Evolutionary conservation across 2,329 filamentous ascomycete genomes (phyloP), one percentile per base, ranked within the genome.

Genomic region (Zymoseptoria ardabiliae): DNA sequence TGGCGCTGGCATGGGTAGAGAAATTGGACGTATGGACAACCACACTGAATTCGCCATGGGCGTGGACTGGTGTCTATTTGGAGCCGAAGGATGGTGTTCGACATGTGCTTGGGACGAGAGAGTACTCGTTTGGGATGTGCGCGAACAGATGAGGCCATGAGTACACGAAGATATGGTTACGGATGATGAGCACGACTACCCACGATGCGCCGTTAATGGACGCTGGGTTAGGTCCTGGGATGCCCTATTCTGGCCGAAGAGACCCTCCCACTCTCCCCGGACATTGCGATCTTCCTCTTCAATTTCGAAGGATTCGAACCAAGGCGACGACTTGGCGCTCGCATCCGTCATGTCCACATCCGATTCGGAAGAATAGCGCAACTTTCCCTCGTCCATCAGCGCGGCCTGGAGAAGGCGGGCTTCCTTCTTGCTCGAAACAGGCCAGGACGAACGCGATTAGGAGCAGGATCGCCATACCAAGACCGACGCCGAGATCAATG

Each of bases 1-100:
- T 49, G 71, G 74, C 57, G 67, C 59, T 54, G 67, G 66, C 9
- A 60, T 71, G 23, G 71, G 67, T 10, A 78, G 81, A 22, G 87
- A 96, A 74, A 77, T 96, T 67, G 92, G 91, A 3, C 77, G 91
- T 48, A 97, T 99, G 92, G 91, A 90, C 59, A 78, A 85, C 19
- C 94, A 99, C 74, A 97, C 93, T 0, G 94, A 99, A 77, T 99
- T 99, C 69, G 91, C 89, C 9, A 96, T 91, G 3, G 94, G 94
- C 7, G 89, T 97, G 0, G 94, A 99, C 73, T 99, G 95, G 94
- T 99, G 94, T 76, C 75, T 99, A 51, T 99, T 99, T 74, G 94
- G 94, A 4, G 88, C 85, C 22, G 92, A 96, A 64, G 94, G 94
- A 4, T 99, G 94, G 94, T 92, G 92, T 66, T 92, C 94, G 2